A percentile compares a stretch with the other conserved stretches of the same genome.
Evolutionary conservation across 805 yeast genomes (phyloP).

Genomic region (Komagataella kurtzmanii): DNA sequence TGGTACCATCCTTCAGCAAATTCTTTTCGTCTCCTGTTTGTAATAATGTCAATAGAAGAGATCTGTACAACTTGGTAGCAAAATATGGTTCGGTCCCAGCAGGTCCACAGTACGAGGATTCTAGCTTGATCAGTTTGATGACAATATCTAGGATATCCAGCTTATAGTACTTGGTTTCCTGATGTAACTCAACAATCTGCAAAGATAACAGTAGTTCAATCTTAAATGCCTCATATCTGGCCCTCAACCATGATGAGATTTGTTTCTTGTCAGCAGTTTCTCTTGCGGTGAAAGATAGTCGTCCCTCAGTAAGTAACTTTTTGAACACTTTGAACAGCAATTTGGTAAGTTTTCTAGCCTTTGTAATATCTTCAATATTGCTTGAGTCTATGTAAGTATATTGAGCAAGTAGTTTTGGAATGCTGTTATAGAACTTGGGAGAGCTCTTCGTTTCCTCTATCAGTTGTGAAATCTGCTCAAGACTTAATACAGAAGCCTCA

Average conservation of each 20-base stretch:
- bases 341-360: slow-evolving; percentile 23
- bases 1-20: slow-evolving; percentile 29
- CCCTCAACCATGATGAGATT: slow-evolving; percentile 51
- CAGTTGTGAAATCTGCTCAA: slow-evolving; percentile 12
- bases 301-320: slow-evolving; percentile 26
- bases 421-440: slow-evolving; percentile 39
- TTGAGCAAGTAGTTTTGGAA: slow-evolving; percentile 31
- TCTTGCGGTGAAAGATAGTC: slow-evolving; percentile 20
- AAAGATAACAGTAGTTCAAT: slow-evolving; percentile 22
- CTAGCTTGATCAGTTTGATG: slow-evolving; percentile 42
- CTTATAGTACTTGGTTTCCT: slow-evolving; percentile 35
- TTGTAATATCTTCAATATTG: slow-evolving; percentile 11
- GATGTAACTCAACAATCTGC: slow-evolving; percentile 23
- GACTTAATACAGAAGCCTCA: slow-evolving; percentile 1
- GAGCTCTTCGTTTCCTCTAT: slow-evolving; percentile 23
- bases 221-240: slow-evolving; percentile 44
- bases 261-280: slow-evolving; percentile 30
- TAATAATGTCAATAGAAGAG: slow-evolving; percentile 19
- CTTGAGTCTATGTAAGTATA: slow-evolving; percentile 13
- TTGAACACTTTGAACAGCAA: slow-evolving; percentile 35
- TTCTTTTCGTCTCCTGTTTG: slow-evolving; percentile 20
- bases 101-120: slow-evolving; percentile 39
- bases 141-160: slow-evolving; percentile 37
- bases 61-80: slow-evolving; percentile 39
- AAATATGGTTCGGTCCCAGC: slow-evolving; percentile 42